Percentiles rank a stretch among this genome's conserved stretches.
Conservation (phyloP, 805 yeast species). For the Schwanniomyces polymorphus region DNA sequence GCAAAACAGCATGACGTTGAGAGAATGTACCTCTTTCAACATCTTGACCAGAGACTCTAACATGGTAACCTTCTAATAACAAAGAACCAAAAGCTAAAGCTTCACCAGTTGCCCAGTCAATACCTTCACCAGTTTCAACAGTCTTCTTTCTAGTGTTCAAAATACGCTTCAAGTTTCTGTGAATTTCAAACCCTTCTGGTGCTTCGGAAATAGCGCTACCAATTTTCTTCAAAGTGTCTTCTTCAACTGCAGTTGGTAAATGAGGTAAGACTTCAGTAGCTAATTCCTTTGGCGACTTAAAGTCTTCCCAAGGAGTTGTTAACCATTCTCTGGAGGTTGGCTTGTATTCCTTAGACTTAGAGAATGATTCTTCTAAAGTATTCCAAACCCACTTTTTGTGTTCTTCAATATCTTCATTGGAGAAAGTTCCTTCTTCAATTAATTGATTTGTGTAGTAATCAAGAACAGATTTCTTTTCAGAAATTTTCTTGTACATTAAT, state of each 20-base stretch:
- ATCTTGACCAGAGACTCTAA: slow-evolving; percentile 98
- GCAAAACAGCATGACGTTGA: slow-evolving; percentile 98
- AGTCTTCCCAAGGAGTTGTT: slow-evolving; percentile 98
- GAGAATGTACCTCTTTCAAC: slow-evolving; percentile 99
- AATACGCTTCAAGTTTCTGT: slow-evolving; percentile 94
- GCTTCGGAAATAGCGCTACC: slow-evolving; percentile 79
- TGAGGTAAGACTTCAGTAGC: slow-evolving; percentile 96
- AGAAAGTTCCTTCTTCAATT: slow-evolving; percentile 83
- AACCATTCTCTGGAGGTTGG: slow-evolving; percentile 97
- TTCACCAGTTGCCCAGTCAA: slow-evolving; percentile 99
- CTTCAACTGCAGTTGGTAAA: slow-evolving; percentile 89
- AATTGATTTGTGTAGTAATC: slow-evolving; percentile 82
- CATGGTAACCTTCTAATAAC: slow-evolving; percentile 90
- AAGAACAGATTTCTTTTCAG: slow-evolving; percentile 84
- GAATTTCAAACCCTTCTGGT: slow-evolving; percentile 87
- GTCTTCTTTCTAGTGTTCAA: slow-evolving; percentile 84
- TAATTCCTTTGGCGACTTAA: slow-evolving; percentile 95
- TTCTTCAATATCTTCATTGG: slow-evolving; percentile 86
- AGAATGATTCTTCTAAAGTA: slow-evolving; percentile 84
- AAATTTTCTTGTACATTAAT: slow-evolving; percentile 89
- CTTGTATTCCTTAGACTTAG: slow-evolving; percentile 82
- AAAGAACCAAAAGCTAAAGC: slow-evolving; percentile 96
- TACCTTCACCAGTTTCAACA: slow-evolving; percentile 84
- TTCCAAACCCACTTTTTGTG: slow-evolving; percentile 99
- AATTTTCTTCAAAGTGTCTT: slow-evolving; percentile 66